Conservation (phyloP, 148 eudicot genomes). For the Vaccinium macrocarpon region DNA sequence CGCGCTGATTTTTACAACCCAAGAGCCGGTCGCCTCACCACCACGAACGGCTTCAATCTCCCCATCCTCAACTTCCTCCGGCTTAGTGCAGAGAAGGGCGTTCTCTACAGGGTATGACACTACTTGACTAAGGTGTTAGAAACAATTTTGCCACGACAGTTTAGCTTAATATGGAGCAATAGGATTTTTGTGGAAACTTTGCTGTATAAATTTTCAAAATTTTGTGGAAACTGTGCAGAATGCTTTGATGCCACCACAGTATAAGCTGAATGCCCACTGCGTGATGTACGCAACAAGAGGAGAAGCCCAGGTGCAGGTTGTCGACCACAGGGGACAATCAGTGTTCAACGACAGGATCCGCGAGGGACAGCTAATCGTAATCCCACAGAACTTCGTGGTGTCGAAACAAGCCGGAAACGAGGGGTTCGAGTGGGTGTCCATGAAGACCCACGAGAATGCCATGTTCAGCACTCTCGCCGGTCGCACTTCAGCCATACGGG, state of each 20-base stretch:
- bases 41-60: conserved; percentile 53
- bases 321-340: conserved; percentile 48
- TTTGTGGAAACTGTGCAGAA: conserved; percentile 40
- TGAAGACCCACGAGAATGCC: conserved; percentile 67
- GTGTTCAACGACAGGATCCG: conserved; percentile 56
- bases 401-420: conserved; percentile 55
- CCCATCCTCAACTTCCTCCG: conserved; percentile 57
- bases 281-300: conserved; percentile 50
- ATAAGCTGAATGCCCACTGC: conserved; percentile 54
- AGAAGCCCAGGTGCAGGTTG: conserved; percentile 56
- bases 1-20: conserved; percentile 70
- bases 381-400: conserved; percentile 69
- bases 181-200: too few species aligned
- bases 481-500: conserved; percentile 57
- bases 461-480: conserved; percentile 56
- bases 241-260: conserved; percentile 62
- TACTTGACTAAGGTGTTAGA: too few species aligned
- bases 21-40: conserved; percentile 56
- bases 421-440: conserved; percentile 69
- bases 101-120: conserved; percentile 61
- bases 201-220: background rate
- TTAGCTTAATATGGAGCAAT: too few species aligned
- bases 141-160: background rate
- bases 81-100: conserved; percentile 69
- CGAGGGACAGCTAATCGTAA: conserved; percentile 63